Evolutionary conservation across 345 rosid genomes (phyloP).

Genomic region (Conringia planisiliqua): DNA sequence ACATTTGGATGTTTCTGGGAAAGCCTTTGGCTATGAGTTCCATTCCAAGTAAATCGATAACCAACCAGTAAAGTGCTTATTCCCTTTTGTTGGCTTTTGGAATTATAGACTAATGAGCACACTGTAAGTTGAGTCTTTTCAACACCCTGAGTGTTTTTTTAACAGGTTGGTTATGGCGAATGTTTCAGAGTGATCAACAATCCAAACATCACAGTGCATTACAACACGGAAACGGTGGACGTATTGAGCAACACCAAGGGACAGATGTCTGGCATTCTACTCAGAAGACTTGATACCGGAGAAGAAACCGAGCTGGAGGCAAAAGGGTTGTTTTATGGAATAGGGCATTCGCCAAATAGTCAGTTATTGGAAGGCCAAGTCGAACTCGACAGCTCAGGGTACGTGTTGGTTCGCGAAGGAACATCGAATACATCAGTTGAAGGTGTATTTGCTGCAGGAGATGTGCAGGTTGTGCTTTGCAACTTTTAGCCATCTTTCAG

Average conservation of each 20-base stretch:
- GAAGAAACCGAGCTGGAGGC: conserved; percentile 86
- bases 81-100: conserved; percentile 27
- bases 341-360: conserved; percentile 95
- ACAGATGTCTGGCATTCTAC: conserved; percentile 87
- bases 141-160: conserved; percentile 99
- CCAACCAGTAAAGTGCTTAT: conserved; percentile 9
- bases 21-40: conserved; percentile 20
- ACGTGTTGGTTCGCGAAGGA: conserved; percentile 75
- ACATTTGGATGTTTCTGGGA: background rate
- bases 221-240: conserved; percentile 81
- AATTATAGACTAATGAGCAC: conserved; percentile 63
- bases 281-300: conserved; percentile 67
- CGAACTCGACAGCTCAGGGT: conserved; percentile 76
- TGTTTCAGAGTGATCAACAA: conserved; percentile 99
- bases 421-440: conserved; percentile 76
- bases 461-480: conserved; percentile 70
- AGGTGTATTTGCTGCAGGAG: conserved; percentile 98
- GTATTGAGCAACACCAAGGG: conserved; percentile 85
- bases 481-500: conserved; percentile 2
- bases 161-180: conserved; percentile 99
- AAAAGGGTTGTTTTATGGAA: conserved; percentile 95
- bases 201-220: conserved; percentile 92
- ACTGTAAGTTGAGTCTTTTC: conserved; percentile 80
- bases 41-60: background rate
- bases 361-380: conserved; percentile 92